phyloP scores from a whole-genome alignment of 768 basidiomycete genomes.

The Lactarius pseudohatsudake region DNA sequence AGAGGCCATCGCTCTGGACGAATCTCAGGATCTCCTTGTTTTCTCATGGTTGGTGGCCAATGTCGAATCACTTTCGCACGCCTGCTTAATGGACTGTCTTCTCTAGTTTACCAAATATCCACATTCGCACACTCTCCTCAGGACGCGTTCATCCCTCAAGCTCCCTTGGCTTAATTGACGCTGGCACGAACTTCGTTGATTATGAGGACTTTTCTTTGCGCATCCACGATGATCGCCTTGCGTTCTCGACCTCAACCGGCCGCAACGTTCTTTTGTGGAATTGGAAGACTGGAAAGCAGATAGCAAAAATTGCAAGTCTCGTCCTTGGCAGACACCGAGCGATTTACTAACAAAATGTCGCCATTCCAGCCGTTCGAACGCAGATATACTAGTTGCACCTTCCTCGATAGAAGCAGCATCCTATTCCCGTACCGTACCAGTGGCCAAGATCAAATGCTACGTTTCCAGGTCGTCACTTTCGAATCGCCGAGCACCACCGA shows the following conservation, averaged over 20 bases:
- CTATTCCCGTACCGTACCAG: not conserved
- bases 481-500: not conserved
- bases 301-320: constrained; percentile 5
- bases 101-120: constrained; percentile 3
- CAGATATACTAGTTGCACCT: not conserved
- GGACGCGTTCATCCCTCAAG: constrained; percentile 8
- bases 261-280: not conserved
- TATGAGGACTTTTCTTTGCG: not conserved
- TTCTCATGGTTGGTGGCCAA: not conserved
- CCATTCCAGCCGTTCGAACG: not conserved
- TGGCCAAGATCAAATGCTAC: not conserved
- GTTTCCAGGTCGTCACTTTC: constrained; percentile 1
- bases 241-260: not conserved
- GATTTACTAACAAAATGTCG: not conserved
- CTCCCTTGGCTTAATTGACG: not conserved
- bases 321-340: no score
- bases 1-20: not conserved
- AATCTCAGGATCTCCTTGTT: constrained; percentile 16
- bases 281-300: constrained; percentile 13
- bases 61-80: not conserved
- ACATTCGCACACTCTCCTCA: constrained; percentile 13
- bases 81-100: not conserved
- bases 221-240: constrained; percentile 1
- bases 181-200: not conserved
- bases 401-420: constrained; percentile 2